Evolutionary conservation across 306 rosid species (phyloP), one percentile per base, ranked within the genome.

Genomic region (Glycyrrhiza uralensis): DNA sequence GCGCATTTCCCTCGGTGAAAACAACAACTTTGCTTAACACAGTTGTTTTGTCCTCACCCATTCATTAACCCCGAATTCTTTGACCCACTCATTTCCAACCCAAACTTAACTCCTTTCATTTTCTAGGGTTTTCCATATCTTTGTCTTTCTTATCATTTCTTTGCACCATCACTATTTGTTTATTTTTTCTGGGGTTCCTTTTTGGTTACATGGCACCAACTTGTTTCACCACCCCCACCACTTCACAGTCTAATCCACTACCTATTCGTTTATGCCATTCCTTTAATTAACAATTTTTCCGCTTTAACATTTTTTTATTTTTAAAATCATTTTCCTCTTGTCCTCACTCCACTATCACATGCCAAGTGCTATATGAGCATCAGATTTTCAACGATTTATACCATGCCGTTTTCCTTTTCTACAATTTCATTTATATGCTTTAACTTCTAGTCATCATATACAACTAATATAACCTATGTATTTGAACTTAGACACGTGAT

Each of bases 1-100:
- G 83, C 66, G 77, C 84, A 56, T 71, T 83, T 79, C 55, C 78
- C 78, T 78, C 79, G 75, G 69, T 78, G 82, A 85, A 73, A 85
- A 69, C 86, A 81, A 85, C 82, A 78, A 80, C 82, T 82, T 80
- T 70, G 50, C 64, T 70, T 55, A 42, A 74, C 63, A 77, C 78
- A 78, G 44, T 80, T 81, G 57, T 81, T 82, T 87, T 80, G 81
- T 80, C 90, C 35, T 64, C 66, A 76, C 78, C 82, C 72, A 85
- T 58, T 82, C 79, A 78, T 66, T 66, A 39, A 63, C 75, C 79
- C 75, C 83, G 29, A 83, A 75, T 84, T 79, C 38, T 67, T 83
- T 87, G 84, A 78, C 82, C 85, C 87, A 71, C 85, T 69, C 69
- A 41, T 66, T 72, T 65, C 79, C 72, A 41, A 66, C 76, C 76